These are phyloP conservation scores for Gracilaria vermiculophylla DNA, from an alignment of 23 red algal genomes.

Conservation along the genomic window DNA sequence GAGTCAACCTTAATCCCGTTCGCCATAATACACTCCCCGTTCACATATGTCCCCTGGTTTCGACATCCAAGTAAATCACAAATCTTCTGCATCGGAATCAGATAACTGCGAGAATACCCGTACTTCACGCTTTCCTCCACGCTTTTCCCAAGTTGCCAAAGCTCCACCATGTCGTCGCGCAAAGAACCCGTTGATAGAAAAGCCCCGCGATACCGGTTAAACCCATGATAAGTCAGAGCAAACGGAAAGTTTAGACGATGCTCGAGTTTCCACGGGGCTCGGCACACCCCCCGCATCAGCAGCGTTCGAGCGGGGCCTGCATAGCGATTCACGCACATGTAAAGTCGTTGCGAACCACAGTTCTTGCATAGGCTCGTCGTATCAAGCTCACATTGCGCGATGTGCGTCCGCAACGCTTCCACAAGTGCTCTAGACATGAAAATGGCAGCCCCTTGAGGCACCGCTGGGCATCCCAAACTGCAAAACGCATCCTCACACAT, in stretches of 20 bases:
- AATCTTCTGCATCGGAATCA: constrained; percentile 49
- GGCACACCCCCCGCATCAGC: constrained; percentile 46
- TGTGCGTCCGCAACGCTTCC: constrained; percentile 65
- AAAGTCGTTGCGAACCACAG: constrained; percentile 94
- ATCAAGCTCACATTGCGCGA: constrained; percentile 78
- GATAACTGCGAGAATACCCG: constrained; percentile 20
- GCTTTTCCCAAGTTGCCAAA: constrained; percentile 57
- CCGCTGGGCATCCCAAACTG: constrained; percentile 68
- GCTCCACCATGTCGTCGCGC: constrained; percentile 63
- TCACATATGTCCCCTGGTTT: constrained; percentile 43
- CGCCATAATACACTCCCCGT: constrained; percentile 35
- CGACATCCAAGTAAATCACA: constrained; percentile 59
- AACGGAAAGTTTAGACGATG: constrained; percentile 58
- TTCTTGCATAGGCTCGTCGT: constrained; percentile 66
- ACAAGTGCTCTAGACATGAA: constrained; percentile 83
- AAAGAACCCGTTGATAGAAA: constrained; percentile 43
- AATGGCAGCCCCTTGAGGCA: constrained; percentile 85
- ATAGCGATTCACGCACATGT: constrained; percentile 86
- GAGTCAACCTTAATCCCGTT: constrained; percentile 28
- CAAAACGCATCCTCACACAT: constrained; percentile 82
- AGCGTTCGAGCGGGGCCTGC: constrained; percentile 35
- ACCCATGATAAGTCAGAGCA: constrained; percentile 68
- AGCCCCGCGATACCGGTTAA: constrained; percentile 26
- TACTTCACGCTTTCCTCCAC: constrained; percentile 46
- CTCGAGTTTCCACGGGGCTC: constrained; percentile 79